Evolutionary conservation across 2,329 filamentous ascomycete species (phyloP).

Genomic region (Arthrobotrys entomopaga): DNA sequence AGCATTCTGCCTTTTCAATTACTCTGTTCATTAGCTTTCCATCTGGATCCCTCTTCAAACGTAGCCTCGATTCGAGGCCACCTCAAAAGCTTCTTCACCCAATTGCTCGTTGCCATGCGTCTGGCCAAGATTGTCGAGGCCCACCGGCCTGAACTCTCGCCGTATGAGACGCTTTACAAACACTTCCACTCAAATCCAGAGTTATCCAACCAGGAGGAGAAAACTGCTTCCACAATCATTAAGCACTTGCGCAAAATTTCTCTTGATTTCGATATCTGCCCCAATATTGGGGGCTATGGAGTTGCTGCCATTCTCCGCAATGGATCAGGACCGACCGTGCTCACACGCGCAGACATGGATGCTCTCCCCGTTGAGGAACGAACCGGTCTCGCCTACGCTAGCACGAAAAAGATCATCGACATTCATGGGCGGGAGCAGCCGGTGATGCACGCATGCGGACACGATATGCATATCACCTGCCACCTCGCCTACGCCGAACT

Average conservation of each 20-base stretch:
- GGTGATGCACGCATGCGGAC: slow-evolving; percentile 76
- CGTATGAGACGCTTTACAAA: slow-evolving; percentile 69
- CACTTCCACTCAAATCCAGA: slow-evolving; percentile 71
- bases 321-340: slow-evolving; percentile 67
- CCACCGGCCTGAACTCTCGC: neutral
- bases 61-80: too few species aligned
- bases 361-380: slow-evolving; percentile 70
- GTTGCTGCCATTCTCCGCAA: slow-evolving; percentile 65
- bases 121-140: neutral
- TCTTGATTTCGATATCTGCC: neutral
- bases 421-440: slow-evolving; percentile 66
- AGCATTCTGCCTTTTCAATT: too few species aligned
- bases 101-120: too few species aligned
- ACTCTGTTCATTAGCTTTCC: too few species aligned
- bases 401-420: slow-evolving; percentile 62
- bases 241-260: slow-evolving; percentile 41
- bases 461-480: slow-evolving; percentile 72
- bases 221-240: slow-evolving; percentile 66
- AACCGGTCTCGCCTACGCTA: slow-evolving; percentile 69
- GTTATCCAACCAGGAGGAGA: slow-evolving; percentile 69
- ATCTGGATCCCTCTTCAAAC: too few species aligned
- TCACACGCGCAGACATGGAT: slow-evolving; percentile 73
- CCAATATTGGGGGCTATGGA: neutral
- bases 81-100: too few species aligned
- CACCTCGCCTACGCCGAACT: slow-evolving; percentile 69